These are phyloP conservation scores for Ceratobasidium sp. DNA, from an alignment of 1,284 basidiomycete species.

Conservation along the genomic window DNA sequence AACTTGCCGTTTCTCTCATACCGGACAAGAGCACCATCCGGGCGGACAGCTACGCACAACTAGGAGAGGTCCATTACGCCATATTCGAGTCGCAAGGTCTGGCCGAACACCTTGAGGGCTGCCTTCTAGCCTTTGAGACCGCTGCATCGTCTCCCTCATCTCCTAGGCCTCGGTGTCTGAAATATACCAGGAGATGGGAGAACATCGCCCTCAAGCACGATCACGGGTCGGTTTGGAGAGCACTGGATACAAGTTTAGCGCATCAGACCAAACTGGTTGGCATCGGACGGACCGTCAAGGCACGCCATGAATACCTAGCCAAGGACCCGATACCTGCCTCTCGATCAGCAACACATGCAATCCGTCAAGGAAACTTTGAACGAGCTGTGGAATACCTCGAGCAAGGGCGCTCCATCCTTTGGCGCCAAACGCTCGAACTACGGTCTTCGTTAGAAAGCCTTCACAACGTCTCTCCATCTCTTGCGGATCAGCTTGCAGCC, in stretches of 20 bases:
- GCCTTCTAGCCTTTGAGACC: slow-evolving; percentile 11
- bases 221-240: slow-evolving; percentile 17
- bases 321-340: slow-evolving; percentile 27
- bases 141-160: slow-evolving; percentile 21
- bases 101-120: slow-evolving; percentile 7
- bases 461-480: background rate
- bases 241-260: background rate
- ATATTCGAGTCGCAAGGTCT: slow-evolving; percentile 15
- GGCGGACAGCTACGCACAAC: slow-evolving; percentile 30
- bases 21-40: slow-evolving; percentile 4
- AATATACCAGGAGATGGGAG: slow-evolving; percentile 29
- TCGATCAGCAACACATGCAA: slow-evolving; percentile 40
- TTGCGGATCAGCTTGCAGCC: slow-evolving; percentile 23
- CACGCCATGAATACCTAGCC: slow-evolving; percentile 28
- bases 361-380: slow-evolving; percentile 30
- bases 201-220: slow-evolving; percentile 14
- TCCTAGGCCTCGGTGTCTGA: slow-evolving; percentile 17
- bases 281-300: slow-evolving; percentile 12
- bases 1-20: slow-evolving; percentile 18
- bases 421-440: slow-evolving; percentile 31
- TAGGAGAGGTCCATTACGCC: slow-evolving; percentile 18
- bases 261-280: slow-evolving; percentile 23
- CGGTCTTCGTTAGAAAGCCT: slow-evolving; percentile 31
- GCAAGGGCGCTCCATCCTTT: slow-evolving; percentile 42
- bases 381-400: slow-evolving; percentile 43